Conservation (phyloP, 495 filamentous ascomycete genomes). For the Extremus antarcticus region DNA sequence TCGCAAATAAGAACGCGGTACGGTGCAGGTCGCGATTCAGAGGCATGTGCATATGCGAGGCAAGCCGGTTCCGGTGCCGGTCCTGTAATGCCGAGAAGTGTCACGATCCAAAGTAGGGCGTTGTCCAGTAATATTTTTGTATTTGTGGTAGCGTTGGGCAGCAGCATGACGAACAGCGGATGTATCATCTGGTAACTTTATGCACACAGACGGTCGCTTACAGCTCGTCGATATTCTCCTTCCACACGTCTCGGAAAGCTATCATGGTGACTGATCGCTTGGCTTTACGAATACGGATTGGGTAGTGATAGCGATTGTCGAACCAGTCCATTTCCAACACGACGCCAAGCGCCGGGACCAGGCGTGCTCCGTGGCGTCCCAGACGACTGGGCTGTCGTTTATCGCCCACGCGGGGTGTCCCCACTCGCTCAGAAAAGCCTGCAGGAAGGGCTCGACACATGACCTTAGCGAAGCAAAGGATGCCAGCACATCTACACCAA, state of each 20-base stretch:
- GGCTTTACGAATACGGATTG: too few relatives aligned
- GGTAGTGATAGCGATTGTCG: too few relatives aligned
- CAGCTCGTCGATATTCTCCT: too few relatives aligned
- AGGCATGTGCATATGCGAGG: background rate
- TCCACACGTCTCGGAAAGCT: too few relatives aligned
- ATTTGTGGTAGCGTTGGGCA: background rate
- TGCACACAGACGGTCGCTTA: too few relatives aligned
- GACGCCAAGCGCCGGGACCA: background rate
- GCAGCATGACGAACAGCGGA: background rate
- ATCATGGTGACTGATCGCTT: too few relatives aligned
- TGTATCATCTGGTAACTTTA: background rate
- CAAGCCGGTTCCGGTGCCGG: background rate
- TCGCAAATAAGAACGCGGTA: too few relatives aligned
- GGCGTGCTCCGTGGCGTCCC: background rate
- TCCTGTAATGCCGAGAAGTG: background rate
- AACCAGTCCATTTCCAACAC: too few relatives aligned
- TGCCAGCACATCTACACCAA: background rate
- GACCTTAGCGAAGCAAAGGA: background rate
- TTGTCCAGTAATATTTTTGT: background rate
- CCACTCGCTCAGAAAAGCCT: background rate
- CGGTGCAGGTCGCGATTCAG: too few relatives aligned
- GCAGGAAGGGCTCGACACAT: background rate
- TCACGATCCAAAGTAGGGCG: background rate
- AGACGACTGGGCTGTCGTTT: background rate
- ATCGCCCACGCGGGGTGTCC: too few relatives aligned